phyloP scores from a whole-genome alignment of 176 grass and related monocot genomes.

The Triticum turgidum region DNA sequence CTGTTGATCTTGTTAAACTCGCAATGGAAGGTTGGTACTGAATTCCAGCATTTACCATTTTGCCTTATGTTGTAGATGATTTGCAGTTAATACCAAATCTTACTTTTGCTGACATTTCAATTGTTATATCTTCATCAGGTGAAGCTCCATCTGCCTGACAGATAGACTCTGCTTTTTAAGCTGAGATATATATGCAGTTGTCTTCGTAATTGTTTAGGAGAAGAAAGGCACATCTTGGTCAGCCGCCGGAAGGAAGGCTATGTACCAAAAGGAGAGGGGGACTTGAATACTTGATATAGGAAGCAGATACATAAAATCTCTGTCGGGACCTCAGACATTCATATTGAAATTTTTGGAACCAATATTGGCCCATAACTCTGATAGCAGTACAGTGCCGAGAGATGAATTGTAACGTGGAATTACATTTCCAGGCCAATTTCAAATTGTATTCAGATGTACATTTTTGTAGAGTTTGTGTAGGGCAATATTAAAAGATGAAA shows the following conservation, averaged over 20 bases:
- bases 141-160: slow-evolving; percentile 5
- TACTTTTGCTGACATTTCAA: neutral
- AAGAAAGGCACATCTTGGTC: neutral
- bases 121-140: slow-evolving; percentile 16
- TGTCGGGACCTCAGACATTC: neutral
- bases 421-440: slow-evolving; percentile 1
- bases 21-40: slow-evolving; percentile 36
- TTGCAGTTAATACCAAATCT: neutral
- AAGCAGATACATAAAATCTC: neutral
- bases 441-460: slow-evolving; percentile 20
- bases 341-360: neutral
- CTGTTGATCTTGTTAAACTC: slow-evolving; percentile 6
- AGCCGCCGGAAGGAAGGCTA: slow-evolving; percentile 4
- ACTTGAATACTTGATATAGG: neutral
- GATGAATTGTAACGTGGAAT: neutral
- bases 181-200: neutral
- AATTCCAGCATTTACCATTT: neutral
- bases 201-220: slow-evolving; percentile 9
- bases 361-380: slow-evolving; percentile 7
- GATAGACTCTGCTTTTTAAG: neutral
- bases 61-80: neutral
- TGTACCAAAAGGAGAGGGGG: neutral
- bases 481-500: neutral
- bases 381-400: neutral
- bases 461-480: slow-evolving; percentile 26